Base-by-base conservation (phyloP, 371 early-diverging fungal genomes). In the Fennellomyces sp. region DNA sequence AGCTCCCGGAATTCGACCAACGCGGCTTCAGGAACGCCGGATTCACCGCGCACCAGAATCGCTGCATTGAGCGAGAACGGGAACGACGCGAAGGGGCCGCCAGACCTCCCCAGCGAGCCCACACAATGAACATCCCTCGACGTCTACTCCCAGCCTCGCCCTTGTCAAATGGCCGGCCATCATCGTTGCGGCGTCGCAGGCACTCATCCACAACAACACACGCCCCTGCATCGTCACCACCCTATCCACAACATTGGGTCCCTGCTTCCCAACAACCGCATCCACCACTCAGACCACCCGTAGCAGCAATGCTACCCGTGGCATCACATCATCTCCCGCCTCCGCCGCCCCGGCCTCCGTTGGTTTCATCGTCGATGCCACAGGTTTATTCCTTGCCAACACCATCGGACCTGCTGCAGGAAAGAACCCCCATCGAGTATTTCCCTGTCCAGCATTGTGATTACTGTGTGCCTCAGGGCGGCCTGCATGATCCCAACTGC, bases 1-100 rank as follows among this genome's bases (percentile, higher is more conserved):
- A 69, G 42, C 73, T 78, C 30, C 56, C 64, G 2, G 69, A 61
- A 48, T 69, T 42, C 52, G 76, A 78, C 41, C 76, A 78, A 52
- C 68, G 79, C 21, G 76, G 76, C 10, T 78, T 69, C 38, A 55
- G 73, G 21, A 78, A 78, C 42, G 58, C 73, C 11, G 79, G 79
- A 0, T 75, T 72, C 29, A 75, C 73, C 0, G 65, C 73, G 13
- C 79, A 75, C 57, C 73, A 73, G 29, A 78, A 73, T 21, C 60
- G 70, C 19, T 78, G 73, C 33, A 53, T 66, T 29, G 68, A 64
- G 12, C 39, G 52, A 11, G 56, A 56, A 31, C 50, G 45, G 1
- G 27, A 57, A 49, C 48, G 48, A 29, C 38, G 21, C 21, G 45
- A 17, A 45, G 21, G 21, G 8, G n/a, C 12, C 21, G 12, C 21